Percentiles rank a stretch among this genome's conserved stretches.
phyloP scores from a whole-genome alignment of 805 yeast species.

The Metschnikowia peoriensis region DNA sequence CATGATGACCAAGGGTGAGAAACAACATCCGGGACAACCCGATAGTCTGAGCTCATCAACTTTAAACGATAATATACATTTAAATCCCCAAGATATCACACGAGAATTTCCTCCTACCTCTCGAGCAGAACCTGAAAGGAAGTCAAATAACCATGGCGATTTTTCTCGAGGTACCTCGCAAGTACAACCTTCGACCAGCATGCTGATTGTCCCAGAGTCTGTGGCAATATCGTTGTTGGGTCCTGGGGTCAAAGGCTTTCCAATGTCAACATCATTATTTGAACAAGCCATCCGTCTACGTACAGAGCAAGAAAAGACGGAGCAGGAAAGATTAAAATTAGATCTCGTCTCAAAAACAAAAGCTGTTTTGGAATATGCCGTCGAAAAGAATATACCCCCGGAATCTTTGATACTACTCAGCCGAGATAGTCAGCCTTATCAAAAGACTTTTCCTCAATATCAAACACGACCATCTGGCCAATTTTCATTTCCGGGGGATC shows the following conservation, averaged over 20 bases:
- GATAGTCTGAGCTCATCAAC: neutral
- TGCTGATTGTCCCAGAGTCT: slow-evolving; percentile 12
- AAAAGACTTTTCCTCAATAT: neutral
- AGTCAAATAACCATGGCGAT: neutral
- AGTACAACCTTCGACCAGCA: neutral
- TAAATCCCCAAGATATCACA: neutral
- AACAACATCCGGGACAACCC: neutral
- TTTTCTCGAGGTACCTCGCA: neutral
- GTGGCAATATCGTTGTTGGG: slow-evolving; percentile 47
- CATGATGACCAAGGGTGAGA: neutral
- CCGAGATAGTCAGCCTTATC: neutral
- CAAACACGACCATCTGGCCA: neutral
- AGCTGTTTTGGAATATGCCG: slow-evolving; percentile 61
- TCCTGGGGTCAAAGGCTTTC: slow-evolving; percentile 50
- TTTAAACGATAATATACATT: neutral
- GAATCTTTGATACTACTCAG: slow-evolving; percentile 16
- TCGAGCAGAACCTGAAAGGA: too few relatives aligned
- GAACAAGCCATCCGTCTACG: slow-evolving; percentile 57
- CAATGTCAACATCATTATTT: slow-evolving; percentile 56
- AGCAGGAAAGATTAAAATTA: slow-evolving; percentile 70
- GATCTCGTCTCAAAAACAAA: slow-evolving; percentile 61
- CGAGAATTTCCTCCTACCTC: neutral
- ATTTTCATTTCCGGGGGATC: neutral
- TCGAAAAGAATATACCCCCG: slow-evolving; percentile 61
- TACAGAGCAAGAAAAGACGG: slow-evolving; percentile 75